phyloP scores from a whole-genome alignment of 1,284 basidiomycete species.

The Sanghuangporus baumii region DNA sequence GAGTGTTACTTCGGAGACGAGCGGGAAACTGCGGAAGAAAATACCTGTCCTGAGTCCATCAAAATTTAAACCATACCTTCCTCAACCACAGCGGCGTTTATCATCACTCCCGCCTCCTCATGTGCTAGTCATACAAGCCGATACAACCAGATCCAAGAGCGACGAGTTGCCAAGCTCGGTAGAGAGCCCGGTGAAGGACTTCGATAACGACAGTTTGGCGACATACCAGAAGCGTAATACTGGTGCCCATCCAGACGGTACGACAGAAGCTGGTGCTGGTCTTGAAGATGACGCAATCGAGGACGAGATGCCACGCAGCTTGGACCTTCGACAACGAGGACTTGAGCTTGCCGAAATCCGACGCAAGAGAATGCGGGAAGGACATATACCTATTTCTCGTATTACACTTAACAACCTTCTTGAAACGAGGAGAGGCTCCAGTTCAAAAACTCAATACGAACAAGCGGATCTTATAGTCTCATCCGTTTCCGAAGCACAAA shows the following conservation, averaged over 20 bases:
- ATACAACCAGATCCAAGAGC: too few relatives aligned
- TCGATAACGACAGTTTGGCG: neutral
- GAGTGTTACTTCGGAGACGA: neutral
- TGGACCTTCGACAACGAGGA: slow-evolving; percentile 7
- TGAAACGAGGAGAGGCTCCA: neutral
- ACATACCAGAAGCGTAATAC: neutral
- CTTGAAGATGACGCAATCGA: slow-evolving; percentile 11
- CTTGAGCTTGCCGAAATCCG: slow-evolving; percentile 11
- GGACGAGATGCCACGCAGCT: slow-evolving; percentile 2
- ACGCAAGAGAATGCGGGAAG: neutral
- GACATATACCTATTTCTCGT: neutral
- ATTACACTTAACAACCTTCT: neutral
- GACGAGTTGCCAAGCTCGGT: slow-evolving; percentile 5
- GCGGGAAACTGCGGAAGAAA: slow-evolving; percentile 3
- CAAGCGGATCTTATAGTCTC: neutral
- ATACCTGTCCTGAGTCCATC: slow-evolving; percentile 18
- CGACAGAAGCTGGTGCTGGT: neutral
- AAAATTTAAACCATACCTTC: slow-evolving; percentile 16
- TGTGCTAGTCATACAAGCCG: neutral
- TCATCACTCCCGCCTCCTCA: neutral
- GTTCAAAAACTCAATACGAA: neutral
- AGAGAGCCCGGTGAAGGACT: slow-evolving; percentile 8
- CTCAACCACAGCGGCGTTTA: slow-evolving; percentile 1
- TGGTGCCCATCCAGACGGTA: neutral
- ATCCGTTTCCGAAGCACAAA: neutral